Percentiles rank a stretch among this genome's conserved stretches.
Evolutionary conservation across 2,329 filamentous ascomycete genomes (phyloP).

Genomic region (Xylariaceae sp.): DNA sequence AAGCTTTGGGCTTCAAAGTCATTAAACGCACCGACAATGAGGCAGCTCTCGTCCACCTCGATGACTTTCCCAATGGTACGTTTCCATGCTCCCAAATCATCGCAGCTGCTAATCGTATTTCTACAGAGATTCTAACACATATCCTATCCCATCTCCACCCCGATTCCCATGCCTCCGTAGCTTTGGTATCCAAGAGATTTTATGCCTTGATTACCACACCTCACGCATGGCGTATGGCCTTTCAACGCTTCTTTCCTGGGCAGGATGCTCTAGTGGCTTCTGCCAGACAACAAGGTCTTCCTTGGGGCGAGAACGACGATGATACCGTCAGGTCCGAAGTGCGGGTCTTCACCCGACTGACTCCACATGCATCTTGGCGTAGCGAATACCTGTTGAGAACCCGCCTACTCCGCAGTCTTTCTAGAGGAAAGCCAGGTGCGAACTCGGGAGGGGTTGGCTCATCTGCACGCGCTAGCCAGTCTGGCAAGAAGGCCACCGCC

Average conservation of each 20-base stretch:
- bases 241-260: constrained; percentile 84
- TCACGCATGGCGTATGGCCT: constrained; percentile 90
- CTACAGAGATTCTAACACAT: constrained; percentile 82
- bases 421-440: constrained; percentile 72
- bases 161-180: constrained; percentile 74
- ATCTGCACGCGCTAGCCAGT: constrained; percentile 44
- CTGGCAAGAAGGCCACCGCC: constrained; percentile 64
- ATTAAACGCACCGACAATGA: constrained; percentile 42
- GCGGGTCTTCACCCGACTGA: constrained; percentile 78
- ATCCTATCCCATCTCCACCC: constrained; percentile 86
- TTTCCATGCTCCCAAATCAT: constrained; percentile 10
- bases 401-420: constrained; percentile 74
- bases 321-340: constrained; percentile 65
- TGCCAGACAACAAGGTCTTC: constrained; percentile 33
- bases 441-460: constrained; percentile 49
- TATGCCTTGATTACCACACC: constrained; percentile 83
- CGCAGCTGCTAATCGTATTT: constrained; percentile 22
- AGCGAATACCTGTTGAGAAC: constrained; percentile 93
- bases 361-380: constrained; percentile 83
- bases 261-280: constrained; percentile 51
- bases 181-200: constrained; percentile 83
- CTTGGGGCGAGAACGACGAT: constrained; percentile 43
- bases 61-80: constrained; percentile 78
- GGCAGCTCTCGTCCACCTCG: constrained; percentile 41
- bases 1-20: constrained; percentile 53